phyloP scores from a whole-genome alignment of 345 rosid genomes.

The Clausena lansium region DNA sequence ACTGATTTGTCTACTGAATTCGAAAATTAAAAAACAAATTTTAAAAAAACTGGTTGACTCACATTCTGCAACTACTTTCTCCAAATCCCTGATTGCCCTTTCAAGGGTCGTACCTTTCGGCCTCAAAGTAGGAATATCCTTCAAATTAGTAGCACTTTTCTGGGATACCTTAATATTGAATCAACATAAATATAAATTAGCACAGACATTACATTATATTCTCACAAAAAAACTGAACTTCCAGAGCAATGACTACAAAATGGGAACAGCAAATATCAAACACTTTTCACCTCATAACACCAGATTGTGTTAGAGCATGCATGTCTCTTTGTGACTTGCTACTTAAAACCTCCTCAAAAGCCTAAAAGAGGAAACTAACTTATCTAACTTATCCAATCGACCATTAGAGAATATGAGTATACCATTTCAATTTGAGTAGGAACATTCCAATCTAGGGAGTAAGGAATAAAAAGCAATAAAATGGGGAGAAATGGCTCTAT shows the following conservation, averaged over 20 bases:
- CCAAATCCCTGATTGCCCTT: slow-evolving; percentile 41
- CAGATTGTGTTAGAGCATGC: background rate
- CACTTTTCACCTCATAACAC: background rate
- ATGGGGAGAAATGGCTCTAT: background rate
- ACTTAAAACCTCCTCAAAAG: background rate
- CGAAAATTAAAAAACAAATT: too few relatives aligned
- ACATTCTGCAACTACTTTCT: slow-evolving; percentile 42
- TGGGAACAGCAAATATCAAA: background rate
- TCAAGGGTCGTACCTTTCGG: slow-evolving; percentile 33
- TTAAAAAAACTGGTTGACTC: slow-evolving; percentile 16
- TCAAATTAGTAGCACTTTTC: slow-evolving; percentile 22
- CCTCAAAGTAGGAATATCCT: slow-evolving; percentile 21
- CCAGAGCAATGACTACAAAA: background rate
- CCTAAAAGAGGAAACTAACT: background rate
- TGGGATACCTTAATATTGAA: slow-evolving; percentile 15
- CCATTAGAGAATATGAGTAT: background rate
- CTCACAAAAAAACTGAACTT: background rate
- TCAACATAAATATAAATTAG: slow-evolving; percentile 1
- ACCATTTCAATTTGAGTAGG: background rate
- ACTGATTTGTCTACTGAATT: too few relatives aligned
- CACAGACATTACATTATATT: background rate
- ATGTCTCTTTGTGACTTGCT: background rate
- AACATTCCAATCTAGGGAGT: background rate
- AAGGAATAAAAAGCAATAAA: background rate
- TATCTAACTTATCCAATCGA: background rate